A percentile compares a stretch with the other conserved stretches of the same genome.
Evolutionary conservation across 73 alveolate genomes (phyloP).

Genomic region (Effrenium voratum): DNA sequence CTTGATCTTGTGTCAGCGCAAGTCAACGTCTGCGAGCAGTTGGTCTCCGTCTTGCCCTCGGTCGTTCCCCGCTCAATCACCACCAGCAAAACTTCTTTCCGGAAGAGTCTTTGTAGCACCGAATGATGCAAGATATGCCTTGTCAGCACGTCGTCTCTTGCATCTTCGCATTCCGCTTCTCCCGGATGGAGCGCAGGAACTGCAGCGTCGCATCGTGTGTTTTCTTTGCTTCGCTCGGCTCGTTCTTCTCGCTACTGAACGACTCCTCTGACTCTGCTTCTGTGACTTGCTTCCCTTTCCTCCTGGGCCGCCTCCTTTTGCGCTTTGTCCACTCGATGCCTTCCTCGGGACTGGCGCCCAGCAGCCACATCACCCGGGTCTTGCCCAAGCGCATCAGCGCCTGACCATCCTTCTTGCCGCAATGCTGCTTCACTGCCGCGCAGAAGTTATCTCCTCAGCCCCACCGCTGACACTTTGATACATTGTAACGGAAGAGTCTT

Average conservation of each 20-base stretch:
- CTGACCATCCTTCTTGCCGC: slow-evolving; percentile 73
- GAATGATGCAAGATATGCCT: too few species aligned
- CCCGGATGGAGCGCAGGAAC: too few species aligned
- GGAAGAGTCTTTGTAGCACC: too few species aligned
- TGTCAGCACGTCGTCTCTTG: neutral
- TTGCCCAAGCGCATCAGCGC: slow-evolving; percentile 51
- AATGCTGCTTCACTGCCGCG: slow-evolving; percentile 30
- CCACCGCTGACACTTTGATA: too few species aligned
- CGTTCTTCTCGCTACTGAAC: neutral
- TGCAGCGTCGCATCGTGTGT: neutral
- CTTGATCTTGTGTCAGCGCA: too few species aligned
- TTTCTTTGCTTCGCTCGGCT: neutral
- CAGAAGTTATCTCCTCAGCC: too few species aligned
- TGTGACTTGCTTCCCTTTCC: neutral
- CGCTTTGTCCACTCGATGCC: neutral
- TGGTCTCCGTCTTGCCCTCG: too few species aligned
- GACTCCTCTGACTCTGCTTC: neutral
- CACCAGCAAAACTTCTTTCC: too few species aligned
- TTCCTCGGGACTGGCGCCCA: slow-evolving; percentile 56
- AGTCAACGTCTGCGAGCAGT: too few species aligned
- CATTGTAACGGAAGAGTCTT: too few species aligned
- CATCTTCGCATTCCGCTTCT: neutral
- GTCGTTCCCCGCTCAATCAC: too few species aligned
- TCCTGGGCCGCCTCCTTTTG: neutral
- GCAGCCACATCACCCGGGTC: slow-evolving; percentile 83